Evolutionary conservation across 2,329 filamentous ascomycete genomes (phyloP), one percentile per base, ranked within the genome.

Genomic region (Phialocephala subalpina): DNA sequence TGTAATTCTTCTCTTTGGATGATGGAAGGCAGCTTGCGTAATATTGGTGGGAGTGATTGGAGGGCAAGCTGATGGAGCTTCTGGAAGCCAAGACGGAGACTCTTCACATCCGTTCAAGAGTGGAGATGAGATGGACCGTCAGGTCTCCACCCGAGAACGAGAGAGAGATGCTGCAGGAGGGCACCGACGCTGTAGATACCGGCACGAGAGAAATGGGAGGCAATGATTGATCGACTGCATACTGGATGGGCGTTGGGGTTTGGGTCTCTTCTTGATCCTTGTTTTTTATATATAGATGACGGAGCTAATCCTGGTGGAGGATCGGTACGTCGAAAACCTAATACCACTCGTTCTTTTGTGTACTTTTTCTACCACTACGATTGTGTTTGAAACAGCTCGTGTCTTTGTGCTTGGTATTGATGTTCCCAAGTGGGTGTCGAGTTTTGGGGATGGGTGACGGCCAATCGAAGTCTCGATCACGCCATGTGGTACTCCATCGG

Each of bases 161-260:
- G 29, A 53, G 47, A 42, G 7, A 8, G 47, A 9, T 16, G n/a
- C 25, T 6, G n/a, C 12, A 49, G 45, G 2, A n/a, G 20, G 3
- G 45, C 11, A 35, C 3, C 9, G 27, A 56, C n/a, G 25, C 27
- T 56, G 45, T 49, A 49, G 45, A 49, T 49, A 49, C 7, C 1
- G 45, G 45, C 8, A 42, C 14, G 18, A 20, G n/a, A 3, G 16
- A 45, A n/a, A 20, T 45, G 47, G 47, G 47, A 53, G 49, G 25
- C 25, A n/a, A 53, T 29, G 18, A 53, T 18, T 53, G 22, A 52
- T 3, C 27, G 20, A 53, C 49, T 53, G 49, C 49, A 53, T 53
- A 33, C 20, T 22, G 25, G 49, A 53, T 22, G 27, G 49, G 49
- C 49, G 49, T 53, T 53, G 49, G 27, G 49, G 49, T 25, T 42